Percentiles rank a stretch among this genome's conserved stretches.
phyloP scores from a whole-genome alignment of 148 eudicot species.

The Nepenthes gracilis region DNA sequence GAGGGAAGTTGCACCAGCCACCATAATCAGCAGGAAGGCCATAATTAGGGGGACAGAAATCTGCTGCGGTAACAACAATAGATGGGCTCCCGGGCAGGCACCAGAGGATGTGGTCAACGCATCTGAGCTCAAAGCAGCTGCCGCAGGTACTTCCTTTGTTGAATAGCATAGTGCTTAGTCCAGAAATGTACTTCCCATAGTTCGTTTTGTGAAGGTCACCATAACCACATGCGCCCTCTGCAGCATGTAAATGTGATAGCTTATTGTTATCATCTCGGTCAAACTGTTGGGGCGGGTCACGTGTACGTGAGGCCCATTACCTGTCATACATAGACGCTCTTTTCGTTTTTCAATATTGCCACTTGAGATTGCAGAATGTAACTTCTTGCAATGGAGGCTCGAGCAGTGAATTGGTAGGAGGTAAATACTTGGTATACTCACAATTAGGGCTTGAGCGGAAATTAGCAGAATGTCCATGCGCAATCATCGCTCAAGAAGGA shows the following conservation, averaged over 20 bases:
- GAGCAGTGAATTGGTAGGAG: too few species aligned
- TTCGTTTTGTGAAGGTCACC: conserved; percentile 44
- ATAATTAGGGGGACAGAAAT: conserved; percentile 62
- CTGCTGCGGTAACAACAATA: conserved; percentile 51
- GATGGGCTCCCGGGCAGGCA: conserved; percentile 53
- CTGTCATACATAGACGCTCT: too few species aligned
- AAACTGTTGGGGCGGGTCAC: too few species aligned
- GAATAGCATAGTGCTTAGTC: conserved; percentile 45
- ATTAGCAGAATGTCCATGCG: too few species aligned
- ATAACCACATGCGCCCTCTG: conserved; percentile 69
- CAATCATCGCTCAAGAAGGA: too few species aligned
- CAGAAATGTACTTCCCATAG: conserved; percentile 44
- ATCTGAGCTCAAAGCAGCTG: conserved; percentile 54
- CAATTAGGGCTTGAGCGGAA: too few species aligned
- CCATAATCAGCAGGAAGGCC: conserved; percentile 61
- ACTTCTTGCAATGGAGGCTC: too few species aligned
- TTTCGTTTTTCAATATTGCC: too few species aligned
- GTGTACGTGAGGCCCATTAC: too few species aligned
- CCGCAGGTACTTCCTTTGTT: conserved; percentile 61
- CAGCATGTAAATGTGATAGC: neutral
- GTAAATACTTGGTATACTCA: too few species aligned
- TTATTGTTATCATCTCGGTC: too few species aligned
- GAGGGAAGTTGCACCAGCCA: conserved; percentile 71
- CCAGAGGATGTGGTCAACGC: conserved; percentile 50
- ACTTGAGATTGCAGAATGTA: too few species aligned